Evolutionary conservation across 1,284 basidiomycete species (phyloP).

Genomic region (Mycocalia duriaeana): DNA sequence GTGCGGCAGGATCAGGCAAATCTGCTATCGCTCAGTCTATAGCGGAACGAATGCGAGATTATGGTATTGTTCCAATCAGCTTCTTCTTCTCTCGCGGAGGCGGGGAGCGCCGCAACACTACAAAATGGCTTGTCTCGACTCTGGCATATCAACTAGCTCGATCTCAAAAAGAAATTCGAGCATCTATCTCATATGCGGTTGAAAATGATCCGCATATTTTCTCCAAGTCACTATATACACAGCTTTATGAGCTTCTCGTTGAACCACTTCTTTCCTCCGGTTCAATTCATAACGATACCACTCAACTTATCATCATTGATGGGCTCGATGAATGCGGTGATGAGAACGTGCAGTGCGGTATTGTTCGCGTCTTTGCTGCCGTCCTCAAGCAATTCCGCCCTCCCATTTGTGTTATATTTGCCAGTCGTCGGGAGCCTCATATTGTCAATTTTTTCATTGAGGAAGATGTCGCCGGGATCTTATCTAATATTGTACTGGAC

Average conservation of each 20-base stretch:
- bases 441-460: slow-evolving; percentile 9
- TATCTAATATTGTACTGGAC: slow-evolving; percentile 4
- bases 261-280: neutral
- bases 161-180: neutral
- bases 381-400: neutral
- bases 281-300: no score
- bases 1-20: slow-evolving; percentile 10
- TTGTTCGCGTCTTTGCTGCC: slow-evolving; percentile 4
- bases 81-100: slow-evolving; percentile 8
- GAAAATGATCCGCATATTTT: slow-evolving; percentile 1
- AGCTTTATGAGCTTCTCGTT: slow-evolving; percentile 4
- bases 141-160: slow-evolving; percentile 6
- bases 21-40: slow-evolving; percentile 8
- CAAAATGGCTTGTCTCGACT: slow-evolving; percentile 4
- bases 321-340: slow-evolving; percentile 13
- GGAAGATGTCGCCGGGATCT: neutral
- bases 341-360: neutral
- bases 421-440: slow-evolving; percentile 18
- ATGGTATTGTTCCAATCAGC: slow-evolving; percentile 1
- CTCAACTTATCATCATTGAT: slow-evolving; percentile 10
- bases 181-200: neutral
- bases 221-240: neutral
- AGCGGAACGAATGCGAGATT: slow-evolving; percentile 3
- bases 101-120: slow-evolving; percentile 1
- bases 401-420: slow-evolving; percentile 13